phyloP scores from a whole-genome alignment of 2,329 filamentous ascomycete species.

The Diatrype stigma region DNA sequence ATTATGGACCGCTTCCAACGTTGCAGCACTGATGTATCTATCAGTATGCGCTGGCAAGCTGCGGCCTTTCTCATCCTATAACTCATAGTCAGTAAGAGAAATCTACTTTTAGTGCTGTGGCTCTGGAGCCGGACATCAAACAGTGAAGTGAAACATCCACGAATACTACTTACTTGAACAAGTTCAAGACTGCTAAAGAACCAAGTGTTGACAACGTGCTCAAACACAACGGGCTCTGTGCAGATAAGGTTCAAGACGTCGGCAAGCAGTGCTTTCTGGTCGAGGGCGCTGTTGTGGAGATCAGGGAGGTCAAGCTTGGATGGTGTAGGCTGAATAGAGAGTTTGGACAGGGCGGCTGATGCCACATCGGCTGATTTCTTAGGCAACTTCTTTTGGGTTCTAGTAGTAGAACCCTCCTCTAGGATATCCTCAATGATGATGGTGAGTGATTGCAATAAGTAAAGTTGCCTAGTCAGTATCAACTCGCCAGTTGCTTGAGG shows the following conservation, averaged over 20 bases:
- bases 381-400: conserved; percentile 15
- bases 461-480: conserved; percentile 35
- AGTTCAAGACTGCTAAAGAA: conserved; percentile 39
- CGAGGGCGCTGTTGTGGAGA: conserved; percentile 24
- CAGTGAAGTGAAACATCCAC: too few species aligned
- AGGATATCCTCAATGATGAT: conserved; percentile 41
- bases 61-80: conserved; percentile 44
- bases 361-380: conserved; percentile 28
- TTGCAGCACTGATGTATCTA: conserved; percentile 35
- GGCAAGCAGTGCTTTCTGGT: conserved; percentile 29
- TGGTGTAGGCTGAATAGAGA: conserved; percentile 22
- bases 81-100: too few species aligned
- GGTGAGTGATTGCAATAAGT: conserved; percentile 34
- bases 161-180: too few species aligned
- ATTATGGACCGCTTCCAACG: conserved; percentile 38
- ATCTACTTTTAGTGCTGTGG: too few species aligned
- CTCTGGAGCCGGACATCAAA: too few species aligned
- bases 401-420: conserved; percentile 29
- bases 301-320: conserved; percentile 28
- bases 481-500: conserved; percentile 29
- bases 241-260: conserved; percentile 32
- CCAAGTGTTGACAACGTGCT: conserved; percentile 29
- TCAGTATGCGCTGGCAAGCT: conserved; percentile 33
- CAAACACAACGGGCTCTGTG: conserved; percentile 28
- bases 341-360: conserved; percentile 27